Evolutionary conservation across 306 rosid species (phyloP).

Genomic region (Prunus fruticosa): DNA sequence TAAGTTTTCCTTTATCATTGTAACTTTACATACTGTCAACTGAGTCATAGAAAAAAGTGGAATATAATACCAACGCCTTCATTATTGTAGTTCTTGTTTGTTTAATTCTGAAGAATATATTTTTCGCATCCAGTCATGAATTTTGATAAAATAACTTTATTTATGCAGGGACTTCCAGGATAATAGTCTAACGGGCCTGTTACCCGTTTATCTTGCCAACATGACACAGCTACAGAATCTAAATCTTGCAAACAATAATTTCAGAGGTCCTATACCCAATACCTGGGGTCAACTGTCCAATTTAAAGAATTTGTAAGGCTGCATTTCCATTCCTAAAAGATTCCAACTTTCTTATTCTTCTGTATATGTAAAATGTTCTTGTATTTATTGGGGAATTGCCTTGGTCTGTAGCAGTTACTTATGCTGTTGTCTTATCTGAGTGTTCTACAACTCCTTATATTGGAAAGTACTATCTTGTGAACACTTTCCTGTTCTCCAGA

Average conservation of each 20-base stretch:
- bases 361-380: background rate
- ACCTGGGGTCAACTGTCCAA: slow-evolving; percentile 65
- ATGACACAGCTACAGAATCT: slow-evolving; percentile 69
- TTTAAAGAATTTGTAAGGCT: slow-evolving; percentile 78
- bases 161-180: slow-evolving; percentile 75
- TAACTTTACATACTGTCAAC: background rate
- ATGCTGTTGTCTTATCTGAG: background rate
- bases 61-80: background rate
- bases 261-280: slow-evolving; percentile 62
- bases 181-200: slow-evolving; percentile 60
- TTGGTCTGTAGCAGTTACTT: too few relatives aligned
- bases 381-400: background rate
- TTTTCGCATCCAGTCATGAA: background rate
- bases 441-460: background rate
- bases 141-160: background rate
- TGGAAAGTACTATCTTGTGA: background rate
- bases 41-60: background rate
- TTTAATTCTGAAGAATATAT: background rate
- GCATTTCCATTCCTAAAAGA: slow-evolving; percentile 22
- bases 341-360: background rate
- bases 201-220: slow-evolving; percentile 75
- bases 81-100: background rate
- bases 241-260: slow-evolving; percentile 69
- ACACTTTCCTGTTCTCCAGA: background rate
- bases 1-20: background rate